phyloP scores from a whole-genome alignment of 192 early-diverging fungal species.

The Helicostylum pulchrum region DNA sequence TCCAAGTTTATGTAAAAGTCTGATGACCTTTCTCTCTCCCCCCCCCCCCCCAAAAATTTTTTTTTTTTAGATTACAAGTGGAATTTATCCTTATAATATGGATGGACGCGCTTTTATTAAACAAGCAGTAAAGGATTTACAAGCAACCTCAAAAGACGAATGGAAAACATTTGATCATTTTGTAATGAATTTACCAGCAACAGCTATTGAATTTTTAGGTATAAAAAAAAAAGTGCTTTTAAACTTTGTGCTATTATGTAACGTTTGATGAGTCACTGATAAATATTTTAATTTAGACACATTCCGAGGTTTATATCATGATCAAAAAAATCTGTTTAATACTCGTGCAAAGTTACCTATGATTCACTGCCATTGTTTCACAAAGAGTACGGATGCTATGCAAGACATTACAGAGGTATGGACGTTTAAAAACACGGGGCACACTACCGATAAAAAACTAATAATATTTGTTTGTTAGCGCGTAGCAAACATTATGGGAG shows the following conservation, averaged over 20 bases:
- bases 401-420: slow-evolving; percentile 23
- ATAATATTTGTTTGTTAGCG: slow-evolving; percentile 32
- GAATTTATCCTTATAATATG: slow-evolving; percentile 67
- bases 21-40: too few species aligned
- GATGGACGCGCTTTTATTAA: slow-evolving; percentile 91
- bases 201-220: slow-evolving; percentile 94
- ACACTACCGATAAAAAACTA: not conserved
- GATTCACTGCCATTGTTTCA: slow-evolving; percentile 95
- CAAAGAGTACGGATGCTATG: slow-evolving; percentile 68
- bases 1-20: not conserved
- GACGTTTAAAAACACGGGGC: not conserved
- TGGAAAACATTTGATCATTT: slow-evolving; percentile 87
- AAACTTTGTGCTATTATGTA: not conserved
- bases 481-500: slow-evolving; percentile 49
- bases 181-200: slow-evolving; percentile 98
- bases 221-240: not conserved
- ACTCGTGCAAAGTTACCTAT: slow-evolving; percentile 60
- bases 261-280: too few species aligned
- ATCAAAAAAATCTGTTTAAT: slow-evolving; percentile 8
- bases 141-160: slow-evolving; percentile 30
- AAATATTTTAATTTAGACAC: slow-evolving; percentile 56
- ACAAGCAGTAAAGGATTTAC: slow-evolving; percentile 65
- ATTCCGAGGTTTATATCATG: slow-evolving; percentile 63
- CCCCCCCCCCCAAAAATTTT: too few species aligned
- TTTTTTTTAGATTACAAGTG: slow-evolving; percentile 6